Base-by-base conservation (phyloP, 164 flowering plant genomes). In the Vitis vinifera region DNA sequence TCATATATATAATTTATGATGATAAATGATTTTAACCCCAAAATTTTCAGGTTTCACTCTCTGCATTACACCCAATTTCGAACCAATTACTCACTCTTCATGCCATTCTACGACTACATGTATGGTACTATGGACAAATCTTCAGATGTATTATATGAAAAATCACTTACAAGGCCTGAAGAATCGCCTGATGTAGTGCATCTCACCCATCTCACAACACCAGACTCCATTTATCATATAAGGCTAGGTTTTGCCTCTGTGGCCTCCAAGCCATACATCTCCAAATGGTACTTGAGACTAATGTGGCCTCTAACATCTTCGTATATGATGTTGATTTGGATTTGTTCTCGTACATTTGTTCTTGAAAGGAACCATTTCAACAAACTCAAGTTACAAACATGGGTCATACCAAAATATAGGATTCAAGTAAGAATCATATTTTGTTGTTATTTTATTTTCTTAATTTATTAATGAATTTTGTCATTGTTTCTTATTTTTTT, bases 101-200 rank as follows among this genome's bases (percentile, higher is more conserved):
- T 80, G 83, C 83, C 83, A 8, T 2, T 80, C 1, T 80, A 80
- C 11, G 83, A 80, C 31, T 78, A 75, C 71, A 59, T 80, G 10
- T 80, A 80, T 15, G 79, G 76, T 2, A 81, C 84, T 16, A 44
- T 60, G 68, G 81, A 81, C 73, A 75, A 67, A 30, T 62, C 81
- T 8, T 8, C 79, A 2, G 73, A 81, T 17, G 1, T 53, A 3
- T 10, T 72, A 2, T 70, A 81, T 17, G 73, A 69, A 55, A 27
- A 10, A 0, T 77, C 81, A n/a, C 65, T 72, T 0, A 48, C 60
- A n/a, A 69, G 72, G 31, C 9, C 9, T 7, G 75, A 67, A 31
- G 84, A 81, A 9, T 15, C 51, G 1, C 68, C 81, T 0, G 73
- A 81, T 51, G 81, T 75, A 4, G 79, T 81, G 9, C 77, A 81